phyloP scores from a whole-genome alignment of 805 yeast genomes.

The Saccharomycopsis javanensis region DNA sequence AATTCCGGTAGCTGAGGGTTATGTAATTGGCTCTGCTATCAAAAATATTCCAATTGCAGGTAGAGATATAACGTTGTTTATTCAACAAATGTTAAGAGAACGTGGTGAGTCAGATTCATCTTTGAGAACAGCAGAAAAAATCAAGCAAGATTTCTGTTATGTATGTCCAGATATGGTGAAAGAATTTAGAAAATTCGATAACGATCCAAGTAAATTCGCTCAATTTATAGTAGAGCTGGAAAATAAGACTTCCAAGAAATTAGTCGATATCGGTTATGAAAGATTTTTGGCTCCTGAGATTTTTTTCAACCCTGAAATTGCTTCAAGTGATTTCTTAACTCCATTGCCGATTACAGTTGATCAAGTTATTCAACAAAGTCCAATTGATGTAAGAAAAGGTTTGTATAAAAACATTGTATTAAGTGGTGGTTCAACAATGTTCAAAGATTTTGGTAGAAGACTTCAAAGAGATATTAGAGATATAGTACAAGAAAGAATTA shows the following conservation, averaged over 20 bases:
- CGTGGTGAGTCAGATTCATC: constrained; percentile 94
- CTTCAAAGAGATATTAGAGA: constrained; percentile 87
- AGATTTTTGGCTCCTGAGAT: constrained; percentile 98
- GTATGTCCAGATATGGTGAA: constrained; percentile 97
- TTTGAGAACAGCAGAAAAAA: constrained; percentile 89
- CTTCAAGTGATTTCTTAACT: constrained; percentile 87
- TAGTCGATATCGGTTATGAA: constrained; percentile 94
- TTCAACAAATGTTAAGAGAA: constrained; percentile 88
- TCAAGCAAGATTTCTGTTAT: constrained; percentile 93
- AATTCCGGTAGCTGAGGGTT: constrained; percentile 98
- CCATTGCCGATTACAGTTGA: constrained; percentile 97
- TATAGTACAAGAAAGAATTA: constrained; percentile 82
- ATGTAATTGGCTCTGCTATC: constrained; percentile 94
- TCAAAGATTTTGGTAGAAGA: constrained; percentile 95
- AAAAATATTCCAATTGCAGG: constrained; percentile 98
- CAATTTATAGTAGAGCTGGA: constrained; percentile 83
- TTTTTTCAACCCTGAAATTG: constrained; percentile 96
- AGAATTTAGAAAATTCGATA: constrained; percentile 90
- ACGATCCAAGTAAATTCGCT: constrained; percentile 88
- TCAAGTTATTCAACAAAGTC: constrained; percentile 87
- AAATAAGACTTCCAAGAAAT: constrained; percentile 47
- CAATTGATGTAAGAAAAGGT: constrained; percentile 96
- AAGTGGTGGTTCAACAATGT: constrained; percentile 98
- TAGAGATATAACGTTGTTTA: constrained; percentile 89
- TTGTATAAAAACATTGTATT: constrained; percentile 90